phyloP scores from a whole-genome alignment of 2,329 filamentous ascomycete species.

The Colletotrichum chlorophyti region DNA sequence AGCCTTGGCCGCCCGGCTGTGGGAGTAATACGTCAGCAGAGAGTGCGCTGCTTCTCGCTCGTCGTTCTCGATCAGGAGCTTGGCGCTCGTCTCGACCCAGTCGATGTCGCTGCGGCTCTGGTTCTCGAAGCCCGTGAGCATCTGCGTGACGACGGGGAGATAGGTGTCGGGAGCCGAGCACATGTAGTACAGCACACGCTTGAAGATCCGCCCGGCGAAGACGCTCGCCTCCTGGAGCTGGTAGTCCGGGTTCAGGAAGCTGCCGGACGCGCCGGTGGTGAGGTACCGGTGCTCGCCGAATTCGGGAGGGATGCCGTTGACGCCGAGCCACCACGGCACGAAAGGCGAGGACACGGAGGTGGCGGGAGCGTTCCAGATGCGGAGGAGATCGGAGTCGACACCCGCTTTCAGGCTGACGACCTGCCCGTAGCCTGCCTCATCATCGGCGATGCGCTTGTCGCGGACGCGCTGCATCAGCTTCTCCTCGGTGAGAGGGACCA shows the following conservation, averaged over 20 bases:
- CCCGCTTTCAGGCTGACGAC: constrained; percentile 33
- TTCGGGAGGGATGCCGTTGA: constrained; percentile 33
- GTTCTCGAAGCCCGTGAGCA: constrained; percentile 34
- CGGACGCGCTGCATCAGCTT: constrained; percentile 49
- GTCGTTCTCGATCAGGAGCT: constrained; percentile 26
- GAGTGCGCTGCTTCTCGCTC: constrained; percentile 30
- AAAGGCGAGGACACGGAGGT: constrained; percentile 36
- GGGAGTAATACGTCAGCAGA: constrained; percentile 34
- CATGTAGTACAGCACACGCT: constrained; percentile 38
- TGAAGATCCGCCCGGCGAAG: constrained; percentile 37
- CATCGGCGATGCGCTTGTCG: constrained; percentile 35
- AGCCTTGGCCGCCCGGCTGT: constrained; percentile 32
- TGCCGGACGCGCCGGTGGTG: constrained; percentile 34
- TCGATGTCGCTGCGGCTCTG: constrained; percentile 29
- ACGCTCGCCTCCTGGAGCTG: constrained; percentile 35
- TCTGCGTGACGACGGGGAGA: constrained; percentile 34
- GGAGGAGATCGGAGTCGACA: constrained; percentile 32
- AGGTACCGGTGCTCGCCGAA: constrained; percentile 37
- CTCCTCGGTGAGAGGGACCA: constrained; percentile 54
- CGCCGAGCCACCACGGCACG: constrained; percentile 37
- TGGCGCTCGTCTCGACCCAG: constrained; percentile 34
- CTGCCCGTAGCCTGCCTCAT: constrained; percentile 37
- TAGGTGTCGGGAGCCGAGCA: constrained; percentile 33
- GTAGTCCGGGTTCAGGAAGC: constrained; percentile 35
- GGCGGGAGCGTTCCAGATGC: constrained; percentile 35